Conservation (phyloP, 345 rosid species). For the Eucalyptus regnans region DNA sequence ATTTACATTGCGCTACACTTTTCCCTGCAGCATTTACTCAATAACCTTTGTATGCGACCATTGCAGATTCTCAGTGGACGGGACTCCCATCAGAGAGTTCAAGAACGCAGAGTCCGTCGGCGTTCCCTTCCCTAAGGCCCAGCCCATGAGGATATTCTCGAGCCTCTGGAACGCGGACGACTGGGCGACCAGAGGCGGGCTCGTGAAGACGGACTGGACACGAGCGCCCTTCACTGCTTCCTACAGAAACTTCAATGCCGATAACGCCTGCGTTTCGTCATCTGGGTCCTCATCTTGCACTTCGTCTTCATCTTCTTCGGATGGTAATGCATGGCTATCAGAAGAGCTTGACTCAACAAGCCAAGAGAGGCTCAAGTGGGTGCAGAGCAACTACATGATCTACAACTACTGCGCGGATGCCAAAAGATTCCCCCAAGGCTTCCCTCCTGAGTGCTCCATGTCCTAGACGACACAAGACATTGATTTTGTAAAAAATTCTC, state of each 20-base stretch:
- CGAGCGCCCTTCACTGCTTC: constrained; percentile 54
- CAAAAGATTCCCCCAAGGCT: constrained; percentile 41
- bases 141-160: constrained; percentile 46
- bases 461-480: neutral
- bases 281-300: constrained; percentile 17
- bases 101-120: constrained; percentile 36
- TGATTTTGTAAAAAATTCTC: neutral
- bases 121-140: constrained; percentile 33
- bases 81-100: constrained; percentile 50
- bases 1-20: neutral
- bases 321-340: constrained; percentile 13
- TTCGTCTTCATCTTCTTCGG: neutral
- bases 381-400: constrained; percentile 36
- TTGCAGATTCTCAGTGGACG: constrained; percentile 40
- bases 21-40: no score
- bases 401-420: constrained; percentile 40
- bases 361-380: constrained; percentile 27
- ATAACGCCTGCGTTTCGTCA: constrained; percentile 32
- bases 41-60: neutral
- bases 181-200: constrained; percentile 63
- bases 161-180: constrained; percentile 58
- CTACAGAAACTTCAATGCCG: constrained; percentile 24
- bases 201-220: constrained; percentile 46
- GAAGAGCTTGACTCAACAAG: constrained; percentile 18
- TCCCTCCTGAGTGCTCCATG: constrained; percentile 35